A percentile compares a stretch with the other conserved stretches of the same genome.
phyloP scores from a whole-genome alignment of 192 early-diverging fungal species.

The Coemansia brasiliensis region DNA sequence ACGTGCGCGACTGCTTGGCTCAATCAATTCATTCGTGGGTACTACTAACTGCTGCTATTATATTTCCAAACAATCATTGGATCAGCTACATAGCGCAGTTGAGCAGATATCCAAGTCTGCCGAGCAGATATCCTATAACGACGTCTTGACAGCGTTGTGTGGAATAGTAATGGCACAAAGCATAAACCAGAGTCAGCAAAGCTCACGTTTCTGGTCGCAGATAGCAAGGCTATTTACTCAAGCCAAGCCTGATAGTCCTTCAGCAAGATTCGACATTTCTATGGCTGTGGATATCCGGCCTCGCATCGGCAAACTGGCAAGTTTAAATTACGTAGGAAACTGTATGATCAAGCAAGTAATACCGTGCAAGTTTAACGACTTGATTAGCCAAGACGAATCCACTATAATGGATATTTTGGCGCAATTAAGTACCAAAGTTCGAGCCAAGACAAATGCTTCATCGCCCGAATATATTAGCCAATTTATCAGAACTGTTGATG shows the following conservation, averaged over 20 bases:
- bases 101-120: no score
- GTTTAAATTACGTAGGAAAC: neutral
- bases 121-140: constrained; percentile 9
- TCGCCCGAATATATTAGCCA: neutral
- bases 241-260: neutral
- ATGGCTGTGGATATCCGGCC: neutral
- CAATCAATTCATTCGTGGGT: neutral
- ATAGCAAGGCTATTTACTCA: neutral
- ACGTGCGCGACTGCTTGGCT: constrained; percentile 3
- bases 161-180: constrained; percentile 14
- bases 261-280: neutral
- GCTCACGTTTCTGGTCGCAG: neutral
- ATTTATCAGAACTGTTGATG: neutral
- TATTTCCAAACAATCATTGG: neutral
- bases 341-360: neutral
- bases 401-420: neutral
- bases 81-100: neutral
- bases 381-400: neutral
- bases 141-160: constrained; percentile 7
- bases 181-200: neutral
- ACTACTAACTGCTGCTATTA: constrained; percentile 6
- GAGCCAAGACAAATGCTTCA: neutral
- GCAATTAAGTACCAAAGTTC: neutral
- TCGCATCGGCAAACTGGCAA: neutral
- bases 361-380: neutral